A percentile compares a stretch with the other conserved stretches of the same genome.
phyloP scores from a whole-genome alignment of 1,139 yeast genomes.

The Candida sp. region DNA sequence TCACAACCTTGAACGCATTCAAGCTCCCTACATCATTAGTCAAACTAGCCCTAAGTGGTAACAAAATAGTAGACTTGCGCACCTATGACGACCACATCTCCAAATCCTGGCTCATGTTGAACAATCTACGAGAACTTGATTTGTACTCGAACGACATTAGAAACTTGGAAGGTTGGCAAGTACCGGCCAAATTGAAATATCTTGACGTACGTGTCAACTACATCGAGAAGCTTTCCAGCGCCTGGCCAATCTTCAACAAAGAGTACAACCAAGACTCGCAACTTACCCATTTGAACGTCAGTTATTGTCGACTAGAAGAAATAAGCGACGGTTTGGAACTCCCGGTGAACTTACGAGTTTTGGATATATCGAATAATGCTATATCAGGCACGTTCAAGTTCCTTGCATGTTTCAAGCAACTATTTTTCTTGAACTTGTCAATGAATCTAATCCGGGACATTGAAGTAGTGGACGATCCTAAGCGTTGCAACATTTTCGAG shows the following conservation, averaged over 20 bases:
- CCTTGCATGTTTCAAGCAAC: slow-evolving; percentile 13
- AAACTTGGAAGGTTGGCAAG: slow-evolving; percentile 24
- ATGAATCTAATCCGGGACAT: slow-evolving; percentile 21
- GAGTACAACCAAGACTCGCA: slow-evolving; percentile 8
- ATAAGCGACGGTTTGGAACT: slow-evolving; percentile 19
- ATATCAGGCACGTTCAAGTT: slow-evolving; percentile 13
- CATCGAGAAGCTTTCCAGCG: slow-evolving; percentile 13
- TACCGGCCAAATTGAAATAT: slow-evolving; percentile 24
- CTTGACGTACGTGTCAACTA: slow-evolving; percentile 29
- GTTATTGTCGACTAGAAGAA: slow-evolving; percentile 18
- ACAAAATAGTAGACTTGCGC: slow-evolving; percentile 16
- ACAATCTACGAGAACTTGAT: slow-evolving; percentile 26
- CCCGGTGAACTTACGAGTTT: slow-evolving; percentile 17
- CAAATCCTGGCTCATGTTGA: slow-evolving; percentile 27
- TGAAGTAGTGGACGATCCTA: not conserved
- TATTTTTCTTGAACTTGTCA: slow-evolving; percentile 25
- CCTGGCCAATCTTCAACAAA: slow-evolving; percentile 15
- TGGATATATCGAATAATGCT: slow-evolving; percentile 17
- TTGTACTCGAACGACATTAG: slow-evolving; percentile 25
- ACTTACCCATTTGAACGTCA: slow-evolving; percentile 16
- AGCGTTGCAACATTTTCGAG: slow-evolving; percentile 14
- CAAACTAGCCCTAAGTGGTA: slow-evolving; percentile 26
- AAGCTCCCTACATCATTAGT: slow-evolving; percentile 29
- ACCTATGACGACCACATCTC: slow-evolving; percentile 22
- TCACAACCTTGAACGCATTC: slow-evolving; percentile 22